A percentile compares a stretch with the other conserved stretches of the same genome.
Conservation (phyloP, 331 rosid genomes). For the Pyrus hybrid region DNA sequence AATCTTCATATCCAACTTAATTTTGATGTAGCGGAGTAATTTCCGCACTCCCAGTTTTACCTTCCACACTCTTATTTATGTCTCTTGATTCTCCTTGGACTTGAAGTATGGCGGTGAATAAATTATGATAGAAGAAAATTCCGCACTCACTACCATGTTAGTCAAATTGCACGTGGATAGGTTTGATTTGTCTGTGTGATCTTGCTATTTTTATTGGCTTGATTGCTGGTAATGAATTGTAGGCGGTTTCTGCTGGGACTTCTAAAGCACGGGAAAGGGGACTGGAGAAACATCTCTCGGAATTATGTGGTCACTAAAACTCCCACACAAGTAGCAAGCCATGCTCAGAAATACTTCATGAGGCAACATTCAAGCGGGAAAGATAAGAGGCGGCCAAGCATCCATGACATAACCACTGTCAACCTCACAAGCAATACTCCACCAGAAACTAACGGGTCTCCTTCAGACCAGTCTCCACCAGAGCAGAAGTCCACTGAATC, state of each 20-base stretch:
- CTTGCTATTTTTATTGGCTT: not conserved
- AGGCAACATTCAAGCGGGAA: slow-evolving; percentile 80
- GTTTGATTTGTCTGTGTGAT: not conserved
- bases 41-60: not conserved
- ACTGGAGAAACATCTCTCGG: slow-evolving; percentile 51
- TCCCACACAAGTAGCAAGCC: slow-evolving; percentile 55
- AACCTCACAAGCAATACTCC: slow-evolving; percentile 46
- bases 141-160: not conserved
- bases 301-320: slow-evolving; percentile 37
- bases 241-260: slow-evolving; percentile 50
- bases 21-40: not conserved
- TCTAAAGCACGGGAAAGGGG: slow-evolving; percentile 43
- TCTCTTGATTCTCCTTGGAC: not conserved
- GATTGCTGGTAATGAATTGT: not conserved
- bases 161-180: not conserved
- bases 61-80: not conserved
- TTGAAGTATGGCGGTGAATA: not conserved
- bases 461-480: slow-evolving; percentile 27
- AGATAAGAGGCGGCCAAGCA: slow-evolving; percentile 87
- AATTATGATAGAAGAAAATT: no score
- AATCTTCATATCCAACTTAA: not conserved
- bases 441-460: slow-evolving; percentile 28
- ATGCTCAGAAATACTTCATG: slow-evolving; percentile 57
- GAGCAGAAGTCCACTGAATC: slow-evolving; percentile 34
- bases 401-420: slow-evolving; percentile 78